phyloP scores from a whole-genome alignment of 768 basidiomycete species.

The Podaxis sp. region DNA sequence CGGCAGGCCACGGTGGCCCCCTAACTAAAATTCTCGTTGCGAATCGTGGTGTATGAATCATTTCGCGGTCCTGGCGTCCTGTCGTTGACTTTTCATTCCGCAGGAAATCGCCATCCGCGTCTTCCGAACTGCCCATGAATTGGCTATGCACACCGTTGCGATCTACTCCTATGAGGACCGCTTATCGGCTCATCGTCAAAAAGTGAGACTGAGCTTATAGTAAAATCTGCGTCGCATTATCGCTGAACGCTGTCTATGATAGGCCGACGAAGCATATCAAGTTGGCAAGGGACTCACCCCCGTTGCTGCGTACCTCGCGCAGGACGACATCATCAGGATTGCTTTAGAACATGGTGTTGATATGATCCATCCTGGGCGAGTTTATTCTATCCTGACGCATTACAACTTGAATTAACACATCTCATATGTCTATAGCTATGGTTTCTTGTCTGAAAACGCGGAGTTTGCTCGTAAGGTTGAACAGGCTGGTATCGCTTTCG shows the following conservation, averaged over 20 bases:
- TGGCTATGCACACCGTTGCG: conserved; percentile 98
- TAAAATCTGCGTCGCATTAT: conserved; percentile 21
- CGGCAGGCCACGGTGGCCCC: conserved; percentile 87
- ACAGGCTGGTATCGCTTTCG: conserved; percentile 94
- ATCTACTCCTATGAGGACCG: conserved; percentile 98
- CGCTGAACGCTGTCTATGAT: conserved; percentile 25
- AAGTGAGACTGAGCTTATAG: conserved; percentile 49
- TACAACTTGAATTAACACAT: neutral
- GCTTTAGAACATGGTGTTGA: conserved; percentile 99
- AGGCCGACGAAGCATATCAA: conserved; percentile 99
- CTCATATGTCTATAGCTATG: conserved; percentile 61
- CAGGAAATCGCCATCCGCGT: conserved; percentile 99
- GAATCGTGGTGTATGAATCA: conserved; percentile 76
- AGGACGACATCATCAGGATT: conserved; percentile 95
- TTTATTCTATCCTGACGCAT: conserved; percentile 13
- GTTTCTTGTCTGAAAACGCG: conserved; percentile 97
- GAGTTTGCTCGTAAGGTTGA: conserved; percentile 97
- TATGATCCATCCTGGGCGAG: conserved; percentile 98
- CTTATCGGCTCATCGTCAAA: conserved; percentile 95
- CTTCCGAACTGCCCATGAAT: conserved; percentile 96
- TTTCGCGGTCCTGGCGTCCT: conserved; percentile 12
- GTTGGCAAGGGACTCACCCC: conserved; percentile 96
- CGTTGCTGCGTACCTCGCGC: conserved; percentile 94
- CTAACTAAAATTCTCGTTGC: conserved; percentile 91
- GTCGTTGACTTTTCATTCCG: conserved; percentile 17